Evolutionary conservation across 1,139 yeast species (phyloP), one percentile per base, ranked within the genome.

Genomic region (Geotrichum histeridarum): DNA sequence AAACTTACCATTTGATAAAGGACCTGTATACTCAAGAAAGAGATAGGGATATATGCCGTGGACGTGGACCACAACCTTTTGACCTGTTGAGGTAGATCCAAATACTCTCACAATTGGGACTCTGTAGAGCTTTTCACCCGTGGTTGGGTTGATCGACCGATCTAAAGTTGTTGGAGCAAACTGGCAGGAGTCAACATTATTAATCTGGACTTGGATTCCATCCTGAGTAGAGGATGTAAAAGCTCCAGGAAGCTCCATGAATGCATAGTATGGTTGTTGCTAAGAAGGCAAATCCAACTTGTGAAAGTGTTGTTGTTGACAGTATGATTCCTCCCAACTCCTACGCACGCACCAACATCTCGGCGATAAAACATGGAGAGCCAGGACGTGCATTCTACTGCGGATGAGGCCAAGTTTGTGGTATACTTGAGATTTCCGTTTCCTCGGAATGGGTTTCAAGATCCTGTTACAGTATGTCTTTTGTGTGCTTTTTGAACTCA

Each of bases 1-100:
- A 45, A n/a, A 42, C 61, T 45, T 60, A 60, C 64, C 62, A 2
- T 61, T 57, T 4, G 60, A 62, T 8, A 68, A 59, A 1, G 69
- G 61, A 0, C 79, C 81, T 45, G 71, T 71, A 61, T 78, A 84
- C 42, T 81, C 82, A 2, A 91, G 73, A 64, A 79, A 90, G 7
- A 93, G 63, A 64, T 93, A 93, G 0, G 98, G 99, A 60, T 77
- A 87, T 27, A 80, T 80, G 53, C 94, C 93, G 70, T 91, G 98
- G 9, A 94, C 73, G 67, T 93, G 97, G 1, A 86, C 76, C 14
- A 81, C 65, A 18, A 78, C 73, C 30, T 78, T 77, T 61, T 79
- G 80, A 0, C 85, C 86, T 0, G 78, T 72, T 0, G 75, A 74
- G 0, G 82, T 61, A 12, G 81, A 77, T 0, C 97, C 97, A 68